phyloP scores from a whole-genome alignment of 2,329 filamentous ascomycete species.

The Epichloe scottii region DNA sequence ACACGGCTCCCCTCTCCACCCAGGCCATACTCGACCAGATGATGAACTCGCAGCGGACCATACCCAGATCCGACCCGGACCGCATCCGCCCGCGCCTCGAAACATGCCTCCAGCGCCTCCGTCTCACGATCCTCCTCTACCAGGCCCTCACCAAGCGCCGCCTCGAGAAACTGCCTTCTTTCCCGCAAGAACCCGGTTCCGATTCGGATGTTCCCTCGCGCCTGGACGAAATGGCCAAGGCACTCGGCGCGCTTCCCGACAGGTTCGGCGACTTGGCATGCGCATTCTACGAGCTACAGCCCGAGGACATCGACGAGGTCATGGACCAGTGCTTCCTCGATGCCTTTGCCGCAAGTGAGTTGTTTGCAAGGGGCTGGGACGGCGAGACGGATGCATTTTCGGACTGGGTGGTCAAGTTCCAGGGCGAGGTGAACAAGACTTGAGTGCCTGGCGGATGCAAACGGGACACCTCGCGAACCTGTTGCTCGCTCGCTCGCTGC shows the following conservation, averaged over 20 bases:
- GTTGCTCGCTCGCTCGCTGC: too few species aligned
- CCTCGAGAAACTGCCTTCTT: conserved; percentile 43
- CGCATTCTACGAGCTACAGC: conserved; percentile 59
- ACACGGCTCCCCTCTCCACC: conserved; percentile 16
- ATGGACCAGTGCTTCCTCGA: conserved; percentile 49
- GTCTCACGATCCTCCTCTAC: conserved; percentile 56
- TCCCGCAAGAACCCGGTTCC: conserved; percentile 17
- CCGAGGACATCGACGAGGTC: conserved; percentile 40
- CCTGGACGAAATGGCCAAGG: conserved; percentile 42
- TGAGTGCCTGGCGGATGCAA: too few species aligned
- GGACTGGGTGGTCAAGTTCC: conserved; percentile 55
- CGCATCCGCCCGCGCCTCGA: conserved; percentile 54
- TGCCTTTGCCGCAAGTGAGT: conserved; percentile 41
- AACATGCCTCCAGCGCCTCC: conserved; percentile 48
- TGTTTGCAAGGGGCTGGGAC: conserved; percentile 49
- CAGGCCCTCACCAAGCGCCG: conserved; percentile 58
- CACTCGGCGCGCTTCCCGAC: conserved; percentile 50
- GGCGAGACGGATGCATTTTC: conserved; percentile 64
- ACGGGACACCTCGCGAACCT: too few species aligned
- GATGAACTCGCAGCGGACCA: conserved; percentile 48
- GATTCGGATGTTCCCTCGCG: conserved; percentile 23
- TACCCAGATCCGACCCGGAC: conserved; percentile 52
- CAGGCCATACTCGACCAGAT: conserved; percentile 55
- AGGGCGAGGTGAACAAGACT: conserved; percentile 36
- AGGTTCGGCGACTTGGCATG: conserved; percentile 57